A percentile compares a stretch with the other conserved stretches of the same genome.
Evolutionary conservation across 176 grass and related monocot species (phyloP).

Genomic region (Triticum monococcum): DNA sequence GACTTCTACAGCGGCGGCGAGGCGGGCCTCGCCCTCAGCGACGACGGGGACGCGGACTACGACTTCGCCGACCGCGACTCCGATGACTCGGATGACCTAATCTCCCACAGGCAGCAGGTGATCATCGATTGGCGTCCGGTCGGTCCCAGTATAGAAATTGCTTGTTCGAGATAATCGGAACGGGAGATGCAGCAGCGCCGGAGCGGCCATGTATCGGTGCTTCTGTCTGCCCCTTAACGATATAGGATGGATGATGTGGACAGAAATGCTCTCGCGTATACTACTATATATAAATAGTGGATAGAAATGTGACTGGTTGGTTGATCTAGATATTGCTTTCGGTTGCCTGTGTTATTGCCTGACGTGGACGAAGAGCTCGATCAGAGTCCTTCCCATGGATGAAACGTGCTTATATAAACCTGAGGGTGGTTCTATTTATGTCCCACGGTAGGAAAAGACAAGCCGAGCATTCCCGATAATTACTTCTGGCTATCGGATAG

Average conservation of each 20-base stretch:
- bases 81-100: constrained; percentile 50
- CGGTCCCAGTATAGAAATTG: background rate
- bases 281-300: background rate
- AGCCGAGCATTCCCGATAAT: background rate
- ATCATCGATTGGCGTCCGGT: background rate
- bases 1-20: constrained; percentile 74
- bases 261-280: background rate
- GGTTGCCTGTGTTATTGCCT: background rate
- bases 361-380: background rate
- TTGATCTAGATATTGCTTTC: constrained; percentile 8
- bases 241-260: background rate
- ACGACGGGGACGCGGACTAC: constrained; percentile 63
- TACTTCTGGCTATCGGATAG: background rate
- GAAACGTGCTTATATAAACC: background rate
- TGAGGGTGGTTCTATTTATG: background rate
- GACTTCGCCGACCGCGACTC: constrained; percentile 64
- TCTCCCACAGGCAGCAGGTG: constrained; percentile 64
- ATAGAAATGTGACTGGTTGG: background rate
- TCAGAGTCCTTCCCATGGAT: background rate
- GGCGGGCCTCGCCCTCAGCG: constrained; percentile 43
- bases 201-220: background rate
- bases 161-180: background rate
- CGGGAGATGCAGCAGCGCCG: background rate
- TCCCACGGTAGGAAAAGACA: background rate
- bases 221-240: background rate